Evolutionary conservation across 192 early-diverging fungal genomes (phyloP), one percentile per base, ranked within the genome.

Genomic region (Rhizophagus sp.): DNA sequence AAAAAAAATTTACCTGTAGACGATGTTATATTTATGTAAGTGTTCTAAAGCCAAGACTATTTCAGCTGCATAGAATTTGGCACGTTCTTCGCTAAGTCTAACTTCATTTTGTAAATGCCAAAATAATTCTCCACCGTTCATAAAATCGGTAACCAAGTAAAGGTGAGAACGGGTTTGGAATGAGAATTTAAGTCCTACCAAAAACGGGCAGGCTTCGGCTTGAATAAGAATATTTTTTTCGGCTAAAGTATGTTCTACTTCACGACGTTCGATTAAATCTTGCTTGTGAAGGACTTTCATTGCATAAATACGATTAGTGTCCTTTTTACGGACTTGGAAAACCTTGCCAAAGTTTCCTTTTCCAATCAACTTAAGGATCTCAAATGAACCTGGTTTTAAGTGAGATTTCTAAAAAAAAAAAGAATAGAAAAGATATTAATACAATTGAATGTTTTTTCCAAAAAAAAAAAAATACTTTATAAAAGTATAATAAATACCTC

Each of bases 291-390:
- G 88, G 11, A 95, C 89, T 77, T 95, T 95, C 92, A 95, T 93
- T 41, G 94, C 94, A 74, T 95, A 95, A 19, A 94, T 92, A 69
- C 93, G 88, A 69, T 89, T 89, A 1, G 94, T 94, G 79, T 95
- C 93, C 79, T 89, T 92, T 72, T 95, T 95, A 47, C 89, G 80
- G 72, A 94, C 94, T 76, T 94, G 91, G 39, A 93, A 87, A 15
- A 95, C 94, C 73, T 94, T 95, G 52, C 94, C 94, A 85, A 95
- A 95, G 30, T 88, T 89, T 13, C 94, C 94, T 77, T 91, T 90
- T 4, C 94, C 94, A 39, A 95, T 85, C 0, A 94, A 86, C 62
- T 93, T 91, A 0, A 95, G 77, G n/a, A 94, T 87, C 22, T 91
- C 90, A 76, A 95, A 95, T 63, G 83, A 84, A 8, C 76, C 80